Conservation (phyloP, 2,329 filamentous ascomycete species). For the Fusarium decemcellulare region DNA sequence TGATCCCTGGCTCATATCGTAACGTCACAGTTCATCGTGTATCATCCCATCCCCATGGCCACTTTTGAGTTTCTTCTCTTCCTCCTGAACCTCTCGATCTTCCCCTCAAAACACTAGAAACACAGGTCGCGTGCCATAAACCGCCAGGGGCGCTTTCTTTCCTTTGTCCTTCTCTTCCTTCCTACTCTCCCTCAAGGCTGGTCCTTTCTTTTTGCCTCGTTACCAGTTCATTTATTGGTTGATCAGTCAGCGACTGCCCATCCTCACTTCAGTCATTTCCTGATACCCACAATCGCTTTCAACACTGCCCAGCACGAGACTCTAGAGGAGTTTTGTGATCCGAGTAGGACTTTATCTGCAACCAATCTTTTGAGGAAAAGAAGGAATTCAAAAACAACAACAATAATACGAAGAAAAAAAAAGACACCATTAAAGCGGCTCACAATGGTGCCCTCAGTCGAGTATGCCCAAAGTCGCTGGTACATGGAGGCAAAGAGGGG, state of each 20-base stretch:
- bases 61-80: conserved; percentile 20
- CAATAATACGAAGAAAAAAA: too few species aligned
- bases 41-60: conserved; percentile 32
- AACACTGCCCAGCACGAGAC: conserved; percentile 13
- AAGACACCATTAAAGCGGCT: too few species aligned
- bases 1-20: conserved; percentile 29
- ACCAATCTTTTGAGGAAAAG: conserved; percentile 12
- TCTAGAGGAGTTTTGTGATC: conserved; percentile 12
- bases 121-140: conserved; percentile 31
- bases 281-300: conserved; percentile 25
- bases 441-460: conserved; percentile 32
- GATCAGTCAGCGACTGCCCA: conserved; percentile 41
- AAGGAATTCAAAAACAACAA: neutral
- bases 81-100: conserved; percentile 33
- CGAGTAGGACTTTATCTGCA: conserved; percentile 18
- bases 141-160: conserved; percentile 32
- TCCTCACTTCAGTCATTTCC: conserved; percentile 31
- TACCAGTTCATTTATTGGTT: conserved; percentile 33
- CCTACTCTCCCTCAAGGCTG: conserved; percentile 43
- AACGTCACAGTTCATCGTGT: conserved; percentile 37
- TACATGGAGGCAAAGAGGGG: conserved; percentile 34
- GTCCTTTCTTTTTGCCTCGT: conserved; percentile 37
- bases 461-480: conserved; percentile 35
- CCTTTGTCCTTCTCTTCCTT: conserved; percentile 34
- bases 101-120: conserved; percentile 26